phyloP scores from a whole-genome alignment of 441 rosid genomes.

The Arabidopsis lyrata region DNA sequence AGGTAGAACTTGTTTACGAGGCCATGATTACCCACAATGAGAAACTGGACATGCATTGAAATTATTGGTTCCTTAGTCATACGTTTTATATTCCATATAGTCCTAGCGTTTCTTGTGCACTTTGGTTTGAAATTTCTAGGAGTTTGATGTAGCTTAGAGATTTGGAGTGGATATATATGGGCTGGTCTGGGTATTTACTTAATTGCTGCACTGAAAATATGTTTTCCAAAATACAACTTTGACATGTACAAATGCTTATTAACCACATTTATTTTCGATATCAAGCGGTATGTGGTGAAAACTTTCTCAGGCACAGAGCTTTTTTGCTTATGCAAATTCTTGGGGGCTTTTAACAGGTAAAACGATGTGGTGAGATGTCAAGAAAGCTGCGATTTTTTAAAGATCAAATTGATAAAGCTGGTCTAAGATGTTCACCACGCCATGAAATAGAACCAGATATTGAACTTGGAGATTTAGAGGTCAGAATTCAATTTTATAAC shows the following conservation, averaged over 20 bases:
- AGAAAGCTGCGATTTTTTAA: conserved; percentile 90
- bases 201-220: conserved; percentile 9
- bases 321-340: conserved; percentile 40
- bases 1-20: conserved; percentile 16
- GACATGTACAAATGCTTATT: background rate
- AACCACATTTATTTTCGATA: background rate
- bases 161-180: conserved; percentile 13
- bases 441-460: conserved; percentile 77
- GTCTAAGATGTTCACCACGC: conserved; percentile 65
- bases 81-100: background rate
- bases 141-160: conserved; percentile 21
- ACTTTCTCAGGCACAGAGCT: conserved; percentile 6
- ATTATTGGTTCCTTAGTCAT: conserved; percentile 15
- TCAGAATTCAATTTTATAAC: conserved; percentile 43
- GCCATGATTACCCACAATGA: conserved; percentile 13
- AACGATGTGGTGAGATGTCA: conserved; percentile 98
- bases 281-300: conserved; percentile 6
- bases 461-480: conserved; percentile 97
- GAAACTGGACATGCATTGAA: background rate
- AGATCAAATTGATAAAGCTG: conserved; percentile 94
- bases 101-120: conserved; percentile 3
- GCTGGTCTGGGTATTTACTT: conserved; percentile 8
- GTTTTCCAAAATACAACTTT: background rate
- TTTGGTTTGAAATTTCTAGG: conserved; percentile 17
- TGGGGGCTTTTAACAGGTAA: conserved; percentile 67